Evolutionary conservation across 306 rosid species (phyloP).

Genomic region (Fragaria ananassa): DNA sequence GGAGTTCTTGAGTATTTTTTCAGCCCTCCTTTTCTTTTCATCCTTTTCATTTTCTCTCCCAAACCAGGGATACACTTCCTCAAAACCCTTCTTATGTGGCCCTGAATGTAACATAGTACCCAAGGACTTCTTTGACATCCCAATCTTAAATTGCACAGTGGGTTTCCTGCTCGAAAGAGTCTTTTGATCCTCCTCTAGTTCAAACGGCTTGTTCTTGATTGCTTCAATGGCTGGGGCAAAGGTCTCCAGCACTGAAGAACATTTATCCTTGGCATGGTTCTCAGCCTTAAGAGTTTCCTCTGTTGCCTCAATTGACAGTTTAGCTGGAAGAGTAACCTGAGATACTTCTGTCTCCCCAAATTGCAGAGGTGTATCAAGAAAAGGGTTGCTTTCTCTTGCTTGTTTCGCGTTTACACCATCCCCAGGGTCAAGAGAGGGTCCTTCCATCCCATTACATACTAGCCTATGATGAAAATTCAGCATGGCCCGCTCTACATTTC

Average conservation of each 20-base stretch:
- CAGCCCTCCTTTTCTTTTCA: constrained; percentile 74
- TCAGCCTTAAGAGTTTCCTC: constrained; percentile 32
- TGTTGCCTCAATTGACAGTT: constrained; percentile 36
- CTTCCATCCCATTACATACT: constrained; percentile 46
- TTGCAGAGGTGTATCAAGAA: constrained; percentile 64
- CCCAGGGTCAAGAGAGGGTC: constrained; percentile 35
- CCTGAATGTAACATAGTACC: constrained; percentile 40
- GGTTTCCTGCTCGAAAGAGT: constrained; percentile 44
- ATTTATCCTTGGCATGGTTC: constrained; percentile 39
- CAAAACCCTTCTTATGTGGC: constrained; percentile 39
- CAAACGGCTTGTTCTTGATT: constrained; percentile 38
- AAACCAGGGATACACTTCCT: constrained; percentile 44
- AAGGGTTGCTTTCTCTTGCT: constrained; percentile 61
- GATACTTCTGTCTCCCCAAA: constrained; percentile 72
- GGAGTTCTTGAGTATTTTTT: constrained; percentile 73
- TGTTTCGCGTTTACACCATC: constrained; percentile 48
- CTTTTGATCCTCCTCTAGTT: constrained; percentile 45
- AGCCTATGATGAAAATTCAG: constrained; percentile 52
- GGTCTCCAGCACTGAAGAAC: constrained; percentile 57
- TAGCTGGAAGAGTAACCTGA: constrained; percentile 53
- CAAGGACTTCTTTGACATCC: constrained; percentile 51
- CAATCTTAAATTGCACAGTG: constrained; percentile 66
- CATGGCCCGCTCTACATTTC: constrained; percentile 37
- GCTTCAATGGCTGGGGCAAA: constrained; percentile 84
- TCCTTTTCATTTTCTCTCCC: constrained; percentile 57